phyloP scores from a whole-genome alignment of 257 asterid genomes.

The Solanum chiquidenum region DNA sequence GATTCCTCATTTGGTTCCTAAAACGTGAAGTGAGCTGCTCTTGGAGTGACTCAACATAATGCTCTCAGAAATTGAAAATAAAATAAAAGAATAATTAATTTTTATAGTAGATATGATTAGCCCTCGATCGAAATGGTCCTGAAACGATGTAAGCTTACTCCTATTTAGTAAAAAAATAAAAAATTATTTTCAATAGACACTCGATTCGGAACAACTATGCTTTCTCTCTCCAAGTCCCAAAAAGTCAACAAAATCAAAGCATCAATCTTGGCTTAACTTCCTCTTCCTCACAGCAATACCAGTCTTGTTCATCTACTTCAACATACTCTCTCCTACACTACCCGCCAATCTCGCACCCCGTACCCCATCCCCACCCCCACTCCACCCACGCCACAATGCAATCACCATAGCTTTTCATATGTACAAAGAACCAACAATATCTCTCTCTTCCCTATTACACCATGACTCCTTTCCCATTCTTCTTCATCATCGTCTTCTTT shows the following conservation, averaged over 20 bases:
- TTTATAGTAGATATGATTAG: no score
- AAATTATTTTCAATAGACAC: not conserved
- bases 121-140: no score
- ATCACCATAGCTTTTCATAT: not conserved
- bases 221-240: not conserved
- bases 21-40: no score
- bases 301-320: not conserved
- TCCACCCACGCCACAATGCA: not conserved
- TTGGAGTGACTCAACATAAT: no score
- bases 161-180: fast-evolving
- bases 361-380: not conserved
- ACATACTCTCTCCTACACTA: not conserved
- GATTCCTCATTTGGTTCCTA: no score
- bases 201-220: not conserved
- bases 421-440: conserved; percentile 7
- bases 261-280: not conserved
- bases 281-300: not conserved
- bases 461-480: conserved; percentile 14
- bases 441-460: not conserved
- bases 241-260: not conserved
- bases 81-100: no score
- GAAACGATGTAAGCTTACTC: no score
- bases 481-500: conserved; percentile 13
- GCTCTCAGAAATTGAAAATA: no score
- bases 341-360: not conserved